Conservation (phyloP, 2,329 filamentous ascomycete genomes). For the Colletotrichum truncatum region DNA sequence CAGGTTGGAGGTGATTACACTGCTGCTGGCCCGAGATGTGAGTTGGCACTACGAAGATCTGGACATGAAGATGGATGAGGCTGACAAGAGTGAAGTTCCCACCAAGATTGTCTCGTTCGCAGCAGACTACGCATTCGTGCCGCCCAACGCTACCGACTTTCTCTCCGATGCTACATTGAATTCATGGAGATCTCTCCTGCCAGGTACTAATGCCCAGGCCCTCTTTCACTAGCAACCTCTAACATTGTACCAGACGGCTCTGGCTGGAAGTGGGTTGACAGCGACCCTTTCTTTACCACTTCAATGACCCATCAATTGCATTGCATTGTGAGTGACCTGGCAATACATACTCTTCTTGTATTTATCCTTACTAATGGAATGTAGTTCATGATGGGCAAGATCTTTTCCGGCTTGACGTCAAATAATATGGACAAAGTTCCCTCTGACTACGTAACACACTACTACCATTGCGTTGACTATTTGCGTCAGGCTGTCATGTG, state of each 20-base stretch:
- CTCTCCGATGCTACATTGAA: constrained; percentile 45
- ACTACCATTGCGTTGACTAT: constrained; percentile 52
- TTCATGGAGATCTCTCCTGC: constrained; percentile 51
- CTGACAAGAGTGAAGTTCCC: constrained; percentile 38
- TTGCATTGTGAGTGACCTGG: constrained; percentile 48
- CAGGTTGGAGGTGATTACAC: constrained; percentile 51
- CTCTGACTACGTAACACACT: constrained; percentile 43
- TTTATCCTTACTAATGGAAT: not conserved
- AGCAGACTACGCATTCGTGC: constrained; percentile 48
- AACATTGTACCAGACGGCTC: constrained; percentile 39
- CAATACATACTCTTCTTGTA: no score
- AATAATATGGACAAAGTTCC: constrained; percentile 33
- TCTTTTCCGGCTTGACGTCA: constrained; percentile 38
- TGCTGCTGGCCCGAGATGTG: constrained; percentile 46
- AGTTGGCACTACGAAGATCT: not conserved
- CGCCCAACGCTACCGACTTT: constrained; percentile 48
- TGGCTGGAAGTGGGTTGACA: constrained; percentile 41
- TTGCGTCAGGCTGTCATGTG: constrained; percentile 52
- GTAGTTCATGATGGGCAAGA: constrained; percentile 45
- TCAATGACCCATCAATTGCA: constrained; percentile 52
- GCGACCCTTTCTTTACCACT: constrained; percentile 49
- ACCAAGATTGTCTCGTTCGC: constrained; percentile 48
- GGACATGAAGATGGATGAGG: not conserved
- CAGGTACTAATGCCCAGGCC: constrained; percentile 39
- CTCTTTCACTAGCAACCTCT: no score